These are phyloP conservation scores for Globisporangium echinulatum DNA, from an alignment of 352 stramenopile species.

Conservation along the genomic window DNA sequence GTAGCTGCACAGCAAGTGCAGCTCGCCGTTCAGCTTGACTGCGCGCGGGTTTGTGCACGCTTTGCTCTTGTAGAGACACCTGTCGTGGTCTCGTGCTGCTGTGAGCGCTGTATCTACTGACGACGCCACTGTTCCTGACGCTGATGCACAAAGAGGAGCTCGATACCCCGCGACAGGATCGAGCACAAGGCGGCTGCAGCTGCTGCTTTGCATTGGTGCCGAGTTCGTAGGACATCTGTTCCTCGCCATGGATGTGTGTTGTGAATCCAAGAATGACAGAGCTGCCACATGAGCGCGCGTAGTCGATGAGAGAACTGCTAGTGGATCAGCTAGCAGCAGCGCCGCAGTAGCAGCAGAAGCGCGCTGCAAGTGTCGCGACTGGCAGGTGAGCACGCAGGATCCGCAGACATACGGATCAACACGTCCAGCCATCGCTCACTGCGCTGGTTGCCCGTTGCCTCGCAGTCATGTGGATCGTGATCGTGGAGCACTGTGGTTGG, in stretches of 20 bases:
- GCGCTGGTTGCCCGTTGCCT: neutral
- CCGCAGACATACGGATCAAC: neutral
- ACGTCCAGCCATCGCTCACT: neutral
- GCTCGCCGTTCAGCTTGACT: slow-evolving; percentile 30
- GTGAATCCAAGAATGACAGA: too few species aligned
- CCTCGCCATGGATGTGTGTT: too few species aligned
- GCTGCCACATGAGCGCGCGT: too few species aligned
- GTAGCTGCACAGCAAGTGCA: slow-evolving; percentile 28
- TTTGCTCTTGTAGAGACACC: slow-evolving; percentile 23
- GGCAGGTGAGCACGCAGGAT: neutral
- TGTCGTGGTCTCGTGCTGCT: neutral
- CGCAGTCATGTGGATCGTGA: neutral
- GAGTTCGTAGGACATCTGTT: too few species aligned
- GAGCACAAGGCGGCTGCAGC: neutral
- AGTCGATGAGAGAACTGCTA: too few species aligned
- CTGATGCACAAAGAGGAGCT: neutral
- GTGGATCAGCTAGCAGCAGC: too few species aligned
- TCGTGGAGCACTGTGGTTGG: neutral
- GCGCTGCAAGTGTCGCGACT: neutral
- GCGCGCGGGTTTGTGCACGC: slow-evolving; percentile 24
- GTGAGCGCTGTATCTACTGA: too few species aligned
- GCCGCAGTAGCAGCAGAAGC: neutral
- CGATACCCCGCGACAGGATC: neutral
- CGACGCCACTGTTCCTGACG: neutral
- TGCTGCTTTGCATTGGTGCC: neutral